phyloP scores from a whole-genome alignment of 805 yeast genomes.

The Pichia phayaonensis region DNA sequence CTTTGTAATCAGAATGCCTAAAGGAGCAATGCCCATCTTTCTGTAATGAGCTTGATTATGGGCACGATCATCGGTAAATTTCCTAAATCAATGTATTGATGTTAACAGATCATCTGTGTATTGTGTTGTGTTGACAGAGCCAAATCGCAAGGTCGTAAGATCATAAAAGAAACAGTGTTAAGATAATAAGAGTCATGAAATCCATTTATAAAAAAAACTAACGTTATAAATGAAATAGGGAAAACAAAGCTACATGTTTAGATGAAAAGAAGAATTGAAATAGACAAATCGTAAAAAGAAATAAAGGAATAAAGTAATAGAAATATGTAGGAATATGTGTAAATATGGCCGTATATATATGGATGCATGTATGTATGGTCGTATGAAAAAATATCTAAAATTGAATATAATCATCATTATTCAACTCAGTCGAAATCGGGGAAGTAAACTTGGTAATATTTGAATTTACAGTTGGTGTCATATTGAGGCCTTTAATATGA shows the following conservation, averaged over 20 bases:
- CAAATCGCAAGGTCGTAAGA: too few species aligned
- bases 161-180: too few species aligned
- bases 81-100: too few species aligned
- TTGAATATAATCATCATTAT: neutral
- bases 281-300: neutral
- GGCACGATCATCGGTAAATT: too few species aligned
- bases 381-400: neutral
- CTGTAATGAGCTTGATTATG: neutral
- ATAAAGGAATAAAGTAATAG: neutral
- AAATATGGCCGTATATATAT: too few species aligned
- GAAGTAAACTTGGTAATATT: slow-evolving; percentile 1
- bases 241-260: too few species aligned
- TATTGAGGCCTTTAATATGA: neutral
- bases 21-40: neutral
- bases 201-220: too few species aligned
- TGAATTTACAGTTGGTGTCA: neutral
- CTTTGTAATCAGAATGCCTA: neutral
- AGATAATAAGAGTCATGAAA: neutral
- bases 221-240: too few species aligned
- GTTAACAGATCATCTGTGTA: too few species aligned
- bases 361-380: neutral
- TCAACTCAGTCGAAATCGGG: neutral
- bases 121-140: too few species aligned
- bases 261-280: neutral
- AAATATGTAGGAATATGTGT: neutral